Conservation (phyloP, 495 filamentous ascomycete genomes). For the Hyaloscypha hepaticicola region DNA sequence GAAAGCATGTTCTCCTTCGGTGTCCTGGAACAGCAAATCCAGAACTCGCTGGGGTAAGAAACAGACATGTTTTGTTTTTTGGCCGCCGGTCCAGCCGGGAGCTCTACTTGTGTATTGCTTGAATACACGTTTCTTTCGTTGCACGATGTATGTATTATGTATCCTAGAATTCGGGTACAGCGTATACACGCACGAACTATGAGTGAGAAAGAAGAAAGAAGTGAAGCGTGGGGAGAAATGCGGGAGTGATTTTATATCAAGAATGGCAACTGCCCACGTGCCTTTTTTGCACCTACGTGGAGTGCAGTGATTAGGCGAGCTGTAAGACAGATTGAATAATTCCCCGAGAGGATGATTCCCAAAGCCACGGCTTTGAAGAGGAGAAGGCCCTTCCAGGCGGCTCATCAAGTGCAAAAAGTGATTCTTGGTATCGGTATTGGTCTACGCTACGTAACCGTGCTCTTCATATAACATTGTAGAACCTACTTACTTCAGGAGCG, state of each 20-base stretch:
- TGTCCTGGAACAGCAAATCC: conserved; percentile 18
- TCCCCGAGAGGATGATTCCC: background rate
- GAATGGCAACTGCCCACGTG: conserved; percentile 1
- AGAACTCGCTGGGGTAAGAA: conserved; percentile 15
- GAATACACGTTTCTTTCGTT: background rate
- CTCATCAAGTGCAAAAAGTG: background rate
- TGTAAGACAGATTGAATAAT: background rate
- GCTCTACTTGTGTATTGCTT: conserved; percentile 1
- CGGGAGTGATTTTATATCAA: background rate
- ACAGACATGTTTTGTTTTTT: conserved; percentile 7
- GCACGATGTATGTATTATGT: background rate
- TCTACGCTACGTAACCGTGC: background rate
- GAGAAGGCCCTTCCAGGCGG: background rate
- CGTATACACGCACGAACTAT: background rate
- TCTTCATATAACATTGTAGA: conserved; percentile 22
- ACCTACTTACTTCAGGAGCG: conserved; percentile 1
- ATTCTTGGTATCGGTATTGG: background rate
- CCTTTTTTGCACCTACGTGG: background rate
- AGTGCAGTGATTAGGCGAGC: conserved; percentile 7
- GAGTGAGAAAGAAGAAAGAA: background rate
- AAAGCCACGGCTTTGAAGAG: background rate
- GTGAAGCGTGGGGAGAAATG: background rate
- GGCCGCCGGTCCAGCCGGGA: background rate
- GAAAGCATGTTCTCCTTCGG: conserved; percentile 9
- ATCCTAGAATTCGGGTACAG: background rate